These are phyloP conservation scores for Botrytis byssoidea DNA, from an alignment of 2,329 filamentous ascomycete species.

Conservation along the genomic window DNA sequence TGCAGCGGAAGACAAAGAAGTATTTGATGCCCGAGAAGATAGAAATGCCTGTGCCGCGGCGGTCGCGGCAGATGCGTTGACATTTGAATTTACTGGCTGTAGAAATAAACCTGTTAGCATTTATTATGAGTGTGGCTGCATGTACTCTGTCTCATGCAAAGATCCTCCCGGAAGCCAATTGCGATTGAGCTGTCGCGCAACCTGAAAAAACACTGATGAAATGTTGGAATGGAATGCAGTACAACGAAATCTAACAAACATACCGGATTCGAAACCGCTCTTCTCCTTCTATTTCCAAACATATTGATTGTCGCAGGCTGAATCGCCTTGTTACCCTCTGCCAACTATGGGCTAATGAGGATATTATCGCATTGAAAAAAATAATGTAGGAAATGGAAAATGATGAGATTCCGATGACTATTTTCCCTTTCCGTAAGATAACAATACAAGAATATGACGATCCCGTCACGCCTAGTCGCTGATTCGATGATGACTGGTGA, in stretches of 20 bases:
- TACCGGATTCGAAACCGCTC: slow-evolving; percentile 45
- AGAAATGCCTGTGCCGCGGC: slow-evolving; percentile 81
- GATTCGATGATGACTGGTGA: slow-evolving; percentile 22
- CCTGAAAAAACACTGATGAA: not conserved
- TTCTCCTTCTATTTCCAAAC: slow-evolving; percentile 40
- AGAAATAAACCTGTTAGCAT: slow-evolving; percentile 29
- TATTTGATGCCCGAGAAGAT: slow-evolving; percentile 61
- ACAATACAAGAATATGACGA: not conserved
- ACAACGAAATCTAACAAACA: slow-evolving; percentile 31
- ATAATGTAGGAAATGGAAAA: slow-evolving; percentile 9
- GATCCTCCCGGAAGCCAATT: slow-evolving; percentile 7
- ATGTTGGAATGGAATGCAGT: slow-evolving; percentile 17
- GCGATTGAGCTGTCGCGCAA: slow-evolving; percentile 13
- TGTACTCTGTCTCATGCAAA: not conserved
- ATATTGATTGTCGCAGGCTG: slow-evolving; percentile 32
- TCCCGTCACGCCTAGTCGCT: not conserved
- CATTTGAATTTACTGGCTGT: slow-evolving; percentile 63
- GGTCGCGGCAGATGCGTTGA: slow-evolving; percentile 71
- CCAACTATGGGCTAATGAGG: slow-evolving; percentile 39
- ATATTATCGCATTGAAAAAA: slow-evolving; percentile 35
- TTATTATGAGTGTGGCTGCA: slow-evolving; percentile 21
- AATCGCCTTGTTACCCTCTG: slow-evolving; percentile 33
- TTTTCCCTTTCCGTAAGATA: not conserved
- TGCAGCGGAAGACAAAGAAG: slow-evolving; percentile 76
- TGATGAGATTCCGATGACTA: not conserved